Evolutionary conservation across 2,329 filamentous ascomycete species (phyloP).

Genomic region (Aspergillus sp.): DNA sequence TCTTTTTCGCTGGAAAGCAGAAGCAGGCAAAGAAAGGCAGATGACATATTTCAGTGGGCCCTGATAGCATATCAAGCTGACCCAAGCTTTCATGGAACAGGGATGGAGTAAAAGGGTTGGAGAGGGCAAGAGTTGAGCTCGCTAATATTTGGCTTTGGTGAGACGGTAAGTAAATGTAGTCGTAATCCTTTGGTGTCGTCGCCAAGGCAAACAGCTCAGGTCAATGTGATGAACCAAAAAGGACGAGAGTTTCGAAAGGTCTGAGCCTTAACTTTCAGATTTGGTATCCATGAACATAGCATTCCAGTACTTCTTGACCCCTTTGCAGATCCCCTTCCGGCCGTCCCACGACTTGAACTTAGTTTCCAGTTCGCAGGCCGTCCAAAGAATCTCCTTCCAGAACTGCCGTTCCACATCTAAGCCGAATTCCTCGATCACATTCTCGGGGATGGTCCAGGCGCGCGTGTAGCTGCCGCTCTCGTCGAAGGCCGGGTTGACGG

Average conservation of each 20-base stretch:
- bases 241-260: not conserved
- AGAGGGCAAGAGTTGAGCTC: no score
- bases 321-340: constrained; percentile 32
- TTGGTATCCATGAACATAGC: constrained; percentile 27
- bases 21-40: not conserved
- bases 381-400: constrained; percentile 41
- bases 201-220: not conserved
- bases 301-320: constrained; percentile 35
- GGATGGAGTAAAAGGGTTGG: no score
- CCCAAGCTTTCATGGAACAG: no score
- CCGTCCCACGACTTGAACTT: constrained; percentile 34
- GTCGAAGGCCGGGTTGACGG: constrained; percentile 29
- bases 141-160: not conserved
- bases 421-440: constrained; percentile 30
- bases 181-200: not conserved
- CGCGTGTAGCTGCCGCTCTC: constrained; percentile 34
- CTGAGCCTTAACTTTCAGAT: not conserved
- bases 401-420: constrained; percentile 38
- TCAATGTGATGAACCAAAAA: not conserved
- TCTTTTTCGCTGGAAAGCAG: not conserved
- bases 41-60: no score
- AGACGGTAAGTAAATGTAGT: not conserved
- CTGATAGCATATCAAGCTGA: no score
- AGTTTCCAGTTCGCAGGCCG: constrained; percentile 38
- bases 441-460: constrained; percentile 32